A percentile compares a stretch with the other conserved stretches of the same genome.
Conservation (phyloP, 768 basidiomycete species). For the Rhizopogon sp. region DNA sequence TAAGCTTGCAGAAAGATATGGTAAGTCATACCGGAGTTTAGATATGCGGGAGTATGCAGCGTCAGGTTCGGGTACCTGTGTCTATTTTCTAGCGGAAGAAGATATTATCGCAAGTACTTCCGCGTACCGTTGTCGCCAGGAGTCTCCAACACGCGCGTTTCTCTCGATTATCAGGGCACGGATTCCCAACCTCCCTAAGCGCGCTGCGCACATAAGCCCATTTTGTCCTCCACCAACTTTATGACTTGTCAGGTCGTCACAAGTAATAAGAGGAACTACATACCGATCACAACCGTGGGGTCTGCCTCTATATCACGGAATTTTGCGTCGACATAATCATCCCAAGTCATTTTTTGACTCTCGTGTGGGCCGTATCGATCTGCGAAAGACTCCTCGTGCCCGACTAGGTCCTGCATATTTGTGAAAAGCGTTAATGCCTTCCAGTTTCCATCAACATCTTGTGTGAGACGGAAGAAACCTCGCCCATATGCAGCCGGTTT, state of each 20-base stretch:
- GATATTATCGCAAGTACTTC: slow-evolving; percentile 43
- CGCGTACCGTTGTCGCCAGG: slow-evolving; percentile 48
- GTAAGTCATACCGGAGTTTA: slow-evolving; percentile 35
- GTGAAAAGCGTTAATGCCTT: slow-evolving; percentile 53
- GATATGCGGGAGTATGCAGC: slow-evolving; percentile 46
- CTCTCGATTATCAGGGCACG: slow-evolving; percentile 47
- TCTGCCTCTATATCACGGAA: too few relatives aligned
- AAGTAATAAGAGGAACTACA: slow-evolving; percentile 13
- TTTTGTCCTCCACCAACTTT: slow-evolving; percentile 59
- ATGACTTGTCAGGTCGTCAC: neutral
- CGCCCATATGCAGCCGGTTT: slow-evolving; percentile 57
- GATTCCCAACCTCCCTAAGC: slow-evolving; percentile 50
- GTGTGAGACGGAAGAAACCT: neutral
- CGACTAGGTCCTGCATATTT: slow-evolving; percentile 49
- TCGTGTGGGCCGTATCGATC: slow-evolving; percentile 9
- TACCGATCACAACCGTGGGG: too few relatives aligned
- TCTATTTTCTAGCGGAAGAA: slow-evolving; percentile 20
- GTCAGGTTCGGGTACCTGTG: neutral
- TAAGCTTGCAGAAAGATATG: neutral
- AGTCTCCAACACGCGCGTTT: slow-evolving; percentile 41
- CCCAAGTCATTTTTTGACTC: neutral
- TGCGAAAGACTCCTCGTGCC: slow-evolving; percentile 39
- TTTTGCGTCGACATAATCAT: too few relatives aligned
- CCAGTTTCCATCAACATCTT: slow-evolving; percentile 42
- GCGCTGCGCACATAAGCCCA: slow-evolving; percentile 53